A percentile compares a stretch with the other conserved stretches of the same genome.
phyloP scores from a whole-genome alignment of 495 filamentous ascomycete genomes.

The Gamarada debralockiae region DNA sequence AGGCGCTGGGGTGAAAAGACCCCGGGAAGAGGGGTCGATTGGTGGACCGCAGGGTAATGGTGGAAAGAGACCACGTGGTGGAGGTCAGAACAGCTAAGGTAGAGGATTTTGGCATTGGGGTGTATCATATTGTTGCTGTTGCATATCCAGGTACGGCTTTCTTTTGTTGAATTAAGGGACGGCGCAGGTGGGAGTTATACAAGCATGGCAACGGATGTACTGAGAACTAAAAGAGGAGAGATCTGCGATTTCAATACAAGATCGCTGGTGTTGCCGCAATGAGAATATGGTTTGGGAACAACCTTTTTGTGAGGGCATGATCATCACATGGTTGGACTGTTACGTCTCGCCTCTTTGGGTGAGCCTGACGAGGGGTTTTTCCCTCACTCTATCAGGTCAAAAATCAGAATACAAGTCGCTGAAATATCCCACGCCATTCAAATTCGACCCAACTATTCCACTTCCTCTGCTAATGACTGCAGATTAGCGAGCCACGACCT shows the following conservation, averaged over 20 bases:
- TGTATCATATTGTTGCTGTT: constrained; percentile 18
- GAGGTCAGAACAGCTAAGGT: constrained; percentile 28
- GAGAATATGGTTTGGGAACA: constrained; percentile 1
- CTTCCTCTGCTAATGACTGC: too few relatives aligned
- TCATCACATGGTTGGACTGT: background rate
- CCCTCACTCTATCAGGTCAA: too few relatives aligned
- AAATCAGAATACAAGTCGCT: too few relatives aligned
- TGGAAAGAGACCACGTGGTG: constrained; percentile 52
- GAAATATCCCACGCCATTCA: too few relatives aligned
- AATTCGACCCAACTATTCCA: too few relatives aligned
- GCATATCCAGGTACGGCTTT: constrained; percentile 22
- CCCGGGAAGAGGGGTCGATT: constrained; percentile 57
- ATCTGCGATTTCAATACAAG: background rate
- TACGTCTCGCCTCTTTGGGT: background rate
- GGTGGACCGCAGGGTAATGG: constrained; percentile 32
- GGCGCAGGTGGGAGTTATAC: constrained; percentile 12
- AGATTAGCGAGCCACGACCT: too few relatives aligned
- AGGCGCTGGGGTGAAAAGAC: constrained; percentile 58
- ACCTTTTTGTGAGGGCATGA: too few relatives aligned
- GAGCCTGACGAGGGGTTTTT: background rate
- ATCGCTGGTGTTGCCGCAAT: background rate
- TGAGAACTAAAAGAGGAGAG: background rate
- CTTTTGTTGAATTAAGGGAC: constrained; percentile 16
- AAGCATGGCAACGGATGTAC: constrained; percentile 3
- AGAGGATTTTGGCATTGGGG: background rate